phyloP scores from a whole-genome alignment of 257 asterid species.

The Petunia axillaris region DNA sequence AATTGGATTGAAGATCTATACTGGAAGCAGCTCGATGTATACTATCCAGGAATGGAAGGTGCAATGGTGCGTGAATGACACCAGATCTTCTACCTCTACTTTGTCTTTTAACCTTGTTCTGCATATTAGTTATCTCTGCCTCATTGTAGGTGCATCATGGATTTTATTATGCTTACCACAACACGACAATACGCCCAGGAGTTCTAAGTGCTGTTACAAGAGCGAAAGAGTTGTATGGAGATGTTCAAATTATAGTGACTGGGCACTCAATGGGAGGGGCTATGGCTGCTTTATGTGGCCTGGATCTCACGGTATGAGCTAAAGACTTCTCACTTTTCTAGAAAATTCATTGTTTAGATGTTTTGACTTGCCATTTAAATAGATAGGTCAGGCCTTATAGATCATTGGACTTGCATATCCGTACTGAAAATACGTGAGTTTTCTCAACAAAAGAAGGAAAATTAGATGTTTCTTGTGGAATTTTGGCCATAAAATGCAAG shows the following conservation, averaged over 20 bases:
- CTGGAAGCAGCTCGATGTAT: conserved; percentile 95
- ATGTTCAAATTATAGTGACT: conserved; percentile 65
- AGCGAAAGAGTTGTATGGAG: conserved; percentile 66
- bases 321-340: not conserved
- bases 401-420: conserved; percentile 3
- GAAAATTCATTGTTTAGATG: conserved; percentile 27
- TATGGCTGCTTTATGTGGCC: conserved; percentile 90
- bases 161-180: conserved; percentile 86
- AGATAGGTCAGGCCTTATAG: not conserved
- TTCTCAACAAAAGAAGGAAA: not conserved
- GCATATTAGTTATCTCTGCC: conserved; percentile 23
- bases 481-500: conserved; percentile 10
- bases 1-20: conserved; percentile 95
- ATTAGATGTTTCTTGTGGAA: conserved; percentile 6
- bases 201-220: conserved; percentile 61
- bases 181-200: conserved; percentile 80
- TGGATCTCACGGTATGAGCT: conserved; percentile 76
- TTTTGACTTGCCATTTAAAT: conserved; percentile 20
- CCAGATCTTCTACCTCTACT: conserved; percentile 16
- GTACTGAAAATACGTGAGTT: not conserved
- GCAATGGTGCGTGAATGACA: conserved; percentile 66
- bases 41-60: conserved; percentile 87
- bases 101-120: conserved; percentile 17
- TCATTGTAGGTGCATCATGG: conserved; percentile 93
- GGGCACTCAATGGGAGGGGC: conserved; percentile 99